Evolutionary conservation across 2,329 filamentous ascomycete genomes (phyloP), one percentile per base, ranked within the genome.

Genomic region (Fusarium sp.): DNA sequence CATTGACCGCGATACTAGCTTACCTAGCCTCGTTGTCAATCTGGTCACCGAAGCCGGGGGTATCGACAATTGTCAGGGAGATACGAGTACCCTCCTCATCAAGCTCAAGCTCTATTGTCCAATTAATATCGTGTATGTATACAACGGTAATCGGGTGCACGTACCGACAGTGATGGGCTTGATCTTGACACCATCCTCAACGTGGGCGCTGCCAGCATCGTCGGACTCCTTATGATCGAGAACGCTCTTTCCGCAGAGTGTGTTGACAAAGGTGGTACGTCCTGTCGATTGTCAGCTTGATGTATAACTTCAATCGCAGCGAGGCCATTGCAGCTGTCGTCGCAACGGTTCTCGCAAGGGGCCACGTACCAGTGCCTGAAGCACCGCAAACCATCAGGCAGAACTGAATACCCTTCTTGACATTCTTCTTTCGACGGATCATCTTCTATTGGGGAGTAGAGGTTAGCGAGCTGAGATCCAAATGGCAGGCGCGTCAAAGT

Each of bases 351-450:
- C 68, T 69, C 58, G 53, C 41, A 41, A 59, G 62, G 72, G 62
- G 66, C 68, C 66, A 86, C 89, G 81, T 91, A 97, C 95, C 96
- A 85, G 96, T 98, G 85, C 96, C 96, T 79, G 95, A 98, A 83
- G 96, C 96, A 88, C 96, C 96, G 83, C 96, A 98, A 81, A 99
- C 96, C 96, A 99, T 99, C 90, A 99, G 86, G 85, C 95, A 98
- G 89, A 99, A 99, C 89, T 99, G 96, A 82, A 99, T 98, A 83
- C 96, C 96, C 91, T 98, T 98, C 93, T 98, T 98, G 87, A 99
- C 95, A 90, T 99, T 98, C 93, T 99, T 99, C 95, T 99, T 99
- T 86, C 94, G 93, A 87, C 96, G 95, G 84, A 98, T 95, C 93
- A 97, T 96, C 86, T 97, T 94, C 91, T 94, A 84, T 71, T 79